Base-by-base conservation (phyloP, 148 eudicot species). In the Arctostaphylos glauca region DNA sequence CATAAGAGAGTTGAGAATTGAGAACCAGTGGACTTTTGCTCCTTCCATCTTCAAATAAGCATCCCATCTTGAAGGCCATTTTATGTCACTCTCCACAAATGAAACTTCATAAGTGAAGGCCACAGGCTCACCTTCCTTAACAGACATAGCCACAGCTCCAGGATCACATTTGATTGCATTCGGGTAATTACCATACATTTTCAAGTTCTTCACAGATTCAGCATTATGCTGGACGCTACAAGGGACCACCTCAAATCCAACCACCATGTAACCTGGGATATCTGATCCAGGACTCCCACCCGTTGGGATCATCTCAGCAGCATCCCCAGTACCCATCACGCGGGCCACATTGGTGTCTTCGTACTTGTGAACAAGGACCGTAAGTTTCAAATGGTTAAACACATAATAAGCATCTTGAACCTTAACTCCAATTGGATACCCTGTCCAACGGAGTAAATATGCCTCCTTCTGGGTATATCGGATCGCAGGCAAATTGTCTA, bases 1-100 rank as follows among this genome's bases (percentile, higher is more conserved):
- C 94, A 94, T 92, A 5, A 94, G 86, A 43, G 98, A 94, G 84
- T 94, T 94, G 18, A 94, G 86, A 56, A 94, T 94, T 5, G 98
- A 94, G 84, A 94, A 92, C 98, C 98, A 94, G 81, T 94, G 98
- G 44, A 94, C 98, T 86, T 92, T 94, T 15, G 95, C 91, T 74
- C 98, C 98, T 84, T 92, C 98, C 98, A 94, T 94, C 52, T 94
- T 94, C 89, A 94, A 88, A 84, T 94, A 94, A 14, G 98, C 95
- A 73, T 94, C 98, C 95, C 98, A 94, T 83, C 98, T 94, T n/a
- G 98, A 93, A 2, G 94, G 96, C 96, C 96, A 93, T 86, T 90
- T 93, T 81, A 91, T 93, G 76, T 93, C 93, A 81, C 96, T 93
- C 83, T 89, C 91, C 67, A 89, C 93, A 85, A 93, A 93, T 5